These are phyloP conservation scores for Adansonia rubrostipa DNA, from an alignment of 441 rosid species.

Conservation along the genomic window DNA sequence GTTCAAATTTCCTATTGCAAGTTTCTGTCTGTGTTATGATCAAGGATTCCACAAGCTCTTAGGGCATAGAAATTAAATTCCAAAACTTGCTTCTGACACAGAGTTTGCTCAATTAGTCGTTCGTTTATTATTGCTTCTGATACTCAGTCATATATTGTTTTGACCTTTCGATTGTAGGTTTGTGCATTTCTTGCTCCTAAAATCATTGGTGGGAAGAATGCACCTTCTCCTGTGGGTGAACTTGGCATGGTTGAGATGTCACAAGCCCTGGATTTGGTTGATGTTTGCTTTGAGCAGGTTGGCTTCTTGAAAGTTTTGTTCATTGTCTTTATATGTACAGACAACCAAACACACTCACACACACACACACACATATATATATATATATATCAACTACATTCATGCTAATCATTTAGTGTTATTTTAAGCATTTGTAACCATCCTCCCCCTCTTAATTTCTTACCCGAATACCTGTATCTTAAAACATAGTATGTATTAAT, in stretches of 20 bases:
- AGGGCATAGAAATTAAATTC: not conserved
- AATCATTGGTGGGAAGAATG: constrained; percentile 86
- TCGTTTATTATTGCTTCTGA: not conserved
- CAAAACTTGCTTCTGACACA: not conserved
- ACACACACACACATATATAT: too few relatives aligned
- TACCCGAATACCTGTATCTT: not conserved
- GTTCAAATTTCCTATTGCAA: not conserved
- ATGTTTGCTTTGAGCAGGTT: constrained; percentile 79
- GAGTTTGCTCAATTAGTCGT: not conserved
- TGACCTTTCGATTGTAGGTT: constrained; percentile 52
- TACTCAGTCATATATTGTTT: not conserved
- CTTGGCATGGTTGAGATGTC: constrained; percentile 99
- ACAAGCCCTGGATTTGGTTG: constrained; percentile 82
- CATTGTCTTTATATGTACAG: not conserved
- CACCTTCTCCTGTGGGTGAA: constrained; percentile 94
- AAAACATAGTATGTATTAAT: not conserved
- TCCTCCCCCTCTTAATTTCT: not conserved
- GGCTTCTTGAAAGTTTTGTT: constrained; percentile 11
- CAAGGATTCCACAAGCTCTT: not conserved
- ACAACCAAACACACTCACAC: too few relatives aligned
- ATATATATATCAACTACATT: too few relatives aligned
- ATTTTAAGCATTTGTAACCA: not conserved
- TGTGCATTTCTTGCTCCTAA: constrained; percentile 88
- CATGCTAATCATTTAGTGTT: not conserved
- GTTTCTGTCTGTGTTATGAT: not conserved